Evolutionary conservation across 345 rosid genomes (phyloP).

Genomic region (Corchorus olitorius): DNA sequence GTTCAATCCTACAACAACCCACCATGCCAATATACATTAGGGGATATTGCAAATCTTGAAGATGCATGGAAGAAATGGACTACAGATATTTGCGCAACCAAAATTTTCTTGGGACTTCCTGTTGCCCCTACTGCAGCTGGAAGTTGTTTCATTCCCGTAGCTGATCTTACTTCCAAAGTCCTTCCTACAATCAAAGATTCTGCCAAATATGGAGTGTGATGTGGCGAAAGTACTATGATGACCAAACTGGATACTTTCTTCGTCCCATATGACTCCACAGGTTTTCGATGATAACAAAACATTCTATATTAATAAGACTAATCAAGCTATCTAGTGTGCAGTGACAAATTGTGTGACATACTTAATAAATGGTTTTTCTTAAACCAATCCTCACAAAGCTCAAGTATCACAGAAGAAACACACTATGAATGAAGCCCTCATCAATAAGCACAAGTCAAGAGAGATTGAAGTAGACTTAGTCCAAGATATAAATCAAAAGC

Average conservation of each 20-base stretch:
- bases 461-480: too few relatives aligned
- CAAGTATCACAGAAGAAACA: too few relatives aligned
- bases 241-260: conserved; percentile 29
- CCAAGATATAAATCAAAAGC: too few relatives aligned
- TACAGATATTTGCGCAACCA: conserved; percentile 4
- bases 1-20: conserved; percentile 10
- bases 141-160: conserved; percentile 26
- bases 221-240: conserved; percentile 35
- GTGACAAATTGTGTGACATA: too few relatives aligned
- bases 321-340: too few relatives aligned
- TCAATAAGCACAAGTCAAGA: too few relatives aligned
- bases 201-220: conserved; percentile 30
- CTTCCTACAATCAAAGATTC: conserved; percentile 32
- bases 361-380: too few relatives aligned
- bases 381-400: too few relatives aligned
- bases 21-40: neutral
- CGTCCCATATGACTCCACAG: too few relatives aligned
- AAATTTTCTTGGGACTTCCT: conserved; percentile 36
- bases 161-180: conserved; percentile 26
- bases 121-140: conserved; percentile 23
- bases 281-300: too few relatives aligned
- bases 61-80: conserved; percentile 38
- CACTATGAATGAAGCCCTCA: too few relatives aligned
- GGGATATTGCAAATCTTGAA: neutral
- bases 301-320: too few relatives aligned